Evolutionary conservation across 2,329 filamentous ascomycete species (phyloP).

Genomic region (Emydomyces testavorans): DNA sequence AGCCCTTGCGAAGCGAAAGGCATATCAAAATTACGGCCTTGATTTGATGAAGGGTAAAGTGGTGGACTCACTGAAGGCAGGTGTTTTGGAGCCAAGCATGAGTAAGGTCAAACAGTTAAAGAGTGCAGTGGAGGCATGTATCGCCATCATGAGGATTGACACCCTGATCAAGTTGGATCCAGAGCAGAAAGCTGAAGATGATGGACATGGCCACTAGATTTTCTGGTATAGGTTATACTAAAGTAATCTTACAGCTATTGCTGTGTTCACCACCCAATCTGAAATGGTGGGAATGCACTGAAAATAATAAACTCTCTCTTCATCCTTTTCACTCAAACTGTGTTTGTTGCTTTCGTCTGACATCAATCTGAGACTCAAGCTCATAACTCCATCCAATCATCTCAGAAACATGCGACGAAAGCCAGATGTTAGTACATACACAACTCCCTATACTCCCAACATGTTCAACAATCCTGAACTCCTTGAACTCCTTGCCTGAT

Average conservation of each 20-base stretch:
- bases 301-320: not conserved
- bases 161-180: conserved; percentile 97
- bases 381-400: not conserved
- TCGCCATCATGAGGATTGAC: conserved; percentile 98
- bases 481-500: too few species aligned
- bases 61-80: conserved; percentile 84
- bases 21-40: conserved; percentile 96
- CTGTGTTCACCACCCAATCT: not conserved
- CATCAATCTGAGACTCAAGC: too few species aligned
- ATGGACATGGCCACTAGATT: conserved; percentile 69
- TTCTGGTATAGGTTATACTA: not conserved
- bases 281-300: not conserved
- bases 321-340: not conserved
- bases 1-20: conserved; percentile 81
- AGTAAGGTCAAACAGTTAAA: conserved; percentile 98
- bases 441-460: conserved; percentile 1
- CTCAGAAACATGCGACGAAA: conserved; percentile 4
- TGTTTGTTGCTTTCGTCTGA: not conserved
- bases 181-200: conserved; percentile 63
- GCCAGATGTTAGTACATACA: not conserved
- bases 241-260: not conserved
- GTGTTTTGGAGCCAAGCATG: conserved; percentile 91
- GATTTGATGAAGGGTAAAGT: conserved; percentile 84
- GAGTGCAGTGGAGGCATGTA: conserved; percentile 95
- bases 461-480: not conserved